Base-by-base conservation (phyloP, 306 rosid species). In the Clitoria ternatea region DNA sequence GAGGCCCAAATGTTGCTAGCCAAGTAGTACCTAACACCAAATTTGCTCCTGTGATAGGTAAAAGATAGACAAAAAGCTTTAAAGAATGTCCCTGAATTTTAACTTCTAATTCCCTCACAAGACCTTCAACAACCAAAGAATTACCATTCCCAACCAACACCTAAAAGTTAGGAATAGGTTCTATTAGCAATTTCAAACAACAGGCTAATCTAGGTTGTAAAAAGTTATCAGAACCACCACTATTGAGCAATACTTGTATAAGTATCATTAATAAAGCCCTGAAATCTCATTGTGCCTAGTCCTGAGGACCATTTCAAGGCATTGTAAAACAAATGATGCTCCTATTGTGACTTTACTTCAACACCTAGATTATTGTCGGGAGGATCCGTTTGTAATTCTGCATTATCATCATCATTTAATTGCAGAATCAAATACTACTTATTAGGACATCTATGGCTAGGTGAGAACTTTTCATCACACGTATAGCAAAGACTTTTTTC, bases 321-420 rank as follows among this genome's bases (percentile, higher is more conserved):
- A n/a, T n/a, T n/a, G n/a, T n/a, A n/a, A n/a, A n/a, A 45, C 3
- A 45, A 9, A 4, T 45, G 22, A 17, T 14, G 52, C 2, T 14
- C 22, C 1, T 0, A 2, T 0, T 1, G 1, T 5, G 22, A 0
- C 12, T 14, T 1, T 2, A 2, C 5, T 2, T 2, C 1, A 3
- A 1, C 1, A 5, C 0, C 2, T 0, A 0, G 4, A 0, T 5
- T 2, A 2, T 45, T 22, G 0, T n/a, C n/a, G 2, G 11, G n/a
- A n/a, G 4, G 2, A 39, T 1, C 14, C 9, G 11, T 9, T 2
- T 39, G 14, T n/a, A n/a, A n/a, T n/a, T n/a, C n/a, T n/a, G n/a
- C n/a, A n/a, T n/a, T n/a, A n/a, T n/a, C n/a, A n/a, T n/a, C n/a
- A n/a, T n/a, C n/a, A n/a, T n/a, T n/a, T n/a, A n/a, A n/a, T n/a